Base-by-base conservation (phyloP, 148 eudicot genomes). In the Amaranthus palmeri region DNA sequence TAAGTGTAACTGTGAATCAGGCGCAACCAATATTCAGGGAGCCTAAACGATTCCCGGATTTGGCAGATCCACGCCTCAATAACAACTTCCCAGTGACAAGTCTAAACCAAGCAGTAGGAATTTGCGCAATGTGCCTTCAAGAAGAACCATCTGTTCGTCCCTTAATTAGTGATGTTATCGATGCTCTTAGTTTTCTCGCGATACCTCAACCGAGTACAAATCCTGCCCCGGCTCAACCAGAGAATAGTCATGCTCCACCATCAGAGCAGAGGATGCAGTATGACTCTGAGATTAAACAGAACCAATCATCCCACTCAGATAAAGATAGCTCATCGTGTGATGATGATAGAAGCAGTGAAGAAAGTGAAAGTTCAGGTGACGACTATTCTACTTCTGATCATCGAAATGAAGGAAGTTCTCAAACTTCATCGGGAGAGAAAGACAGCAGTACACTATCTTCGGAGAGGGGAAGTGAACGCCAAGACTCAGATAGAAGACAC, bases 51-150 rank as follows among this genome's bases (percentile, higher is more conserved):
- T 92, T 90, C 66, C 82, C 88, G 0, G 92, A 92, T 63, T 61
- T 92, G 81, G 98, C 89, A 52, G 98, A 92, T 65, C 88, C 96
- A 41, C 77, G 81, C 41, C 81, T 90, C 10, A 69, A 80, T 4
- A 81, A 73, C 2, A 75, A 79, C 43, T 88, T 81, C 54, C 87
- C 91, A 0, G 74, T 77, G 48, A 88, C 77, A 52, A 79, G 83
- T 57, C 71, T 92, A 72, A 90, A 92, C 77, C 96, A 92, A 80
- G 96, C 92, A n/a, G 88, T 92, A 13, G 98, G 91, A 51, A 84
- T 90, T 3, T 92, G 90, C 14, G 92, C 92, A 13, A 92, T 88
- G 93, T 90, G 98, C 72, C 88, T 92, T 10, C 90, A 92, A 65
- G 93, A 92, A 43, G 93, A 90, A 73, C 82, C 90, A 13, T 36